These are phyloP conservation scores for Smittium mucronatum DNA, from an alignment of 371 early-diverging fungal species.

Conservation along the genomic window DNA sequence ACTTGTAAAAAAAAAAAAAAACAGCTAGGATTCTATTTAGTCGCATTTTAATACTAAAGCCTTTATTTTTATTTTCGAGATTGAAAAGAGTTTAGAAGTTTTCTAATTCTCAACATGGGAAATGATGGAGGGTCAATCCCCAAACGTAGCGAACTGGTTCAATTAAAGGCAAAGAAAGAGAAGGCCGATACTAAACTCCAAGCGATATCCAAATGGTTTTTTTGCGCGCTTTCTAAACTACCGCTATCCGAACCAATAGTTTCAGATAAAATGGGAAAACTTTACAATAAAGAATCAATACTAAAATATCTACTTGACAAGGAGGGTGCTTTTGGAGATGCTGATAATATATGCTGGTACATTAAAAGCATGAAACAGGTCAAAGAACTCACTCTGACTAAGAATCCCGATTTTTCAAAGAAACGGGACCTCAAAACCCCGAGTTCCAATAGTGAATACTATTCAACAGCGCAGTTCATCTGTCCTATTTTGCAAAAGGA, in stretches of 20 bases:
- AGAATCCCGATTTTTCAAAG: not conserved
- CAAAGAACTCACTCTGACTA: not conserved
- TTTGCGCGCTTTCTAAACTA: constrained; percentile 80
- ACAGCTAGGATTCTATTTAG: too few relatives aligned
- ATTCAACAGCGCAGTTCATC: constrained; percentile 43
- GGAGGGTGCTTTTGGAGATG: constrained; percentile 61
- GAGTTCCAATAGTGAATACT: constrained; percentile 28
- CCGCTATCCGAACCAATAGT: constrained; percentile 69
- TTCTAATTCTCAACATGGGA: too few relatives aligned
- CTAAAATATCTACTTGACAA: constrained; percentile 66
- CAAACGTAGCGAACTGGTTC: constrained; percentile 82
- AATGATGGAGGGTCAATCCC: constrained; percentile 96
- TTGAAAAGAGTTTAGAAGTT: too few relatives aligned
- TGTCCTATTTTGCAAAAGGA: constrained; percentile 88
- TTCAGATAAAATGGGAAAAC: constrained; percentile 63
- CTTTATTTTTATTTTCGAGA: too few relatives aligned
- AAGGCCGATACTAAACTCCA: constrained; percentile 57
- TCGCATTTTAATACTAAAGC: too few relatives aligned
- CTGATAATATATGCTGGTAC: constrained; percentile 65
- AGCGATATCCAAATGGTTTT: constrained; percentile 53
- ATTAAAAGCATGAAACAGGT: constrained; percentile 43
- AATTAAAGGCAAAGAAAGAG: constrained; percentile 65
- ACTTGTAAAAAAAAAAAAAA: too few relatives aligned
- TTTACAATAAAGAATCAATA: constrained; percentile 85
- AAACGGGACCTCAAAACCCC: constrained; percentile 18